Base-by-base conservation (phyloP, 805 yeast species). In the Candida vartiovaarae region DNA sequence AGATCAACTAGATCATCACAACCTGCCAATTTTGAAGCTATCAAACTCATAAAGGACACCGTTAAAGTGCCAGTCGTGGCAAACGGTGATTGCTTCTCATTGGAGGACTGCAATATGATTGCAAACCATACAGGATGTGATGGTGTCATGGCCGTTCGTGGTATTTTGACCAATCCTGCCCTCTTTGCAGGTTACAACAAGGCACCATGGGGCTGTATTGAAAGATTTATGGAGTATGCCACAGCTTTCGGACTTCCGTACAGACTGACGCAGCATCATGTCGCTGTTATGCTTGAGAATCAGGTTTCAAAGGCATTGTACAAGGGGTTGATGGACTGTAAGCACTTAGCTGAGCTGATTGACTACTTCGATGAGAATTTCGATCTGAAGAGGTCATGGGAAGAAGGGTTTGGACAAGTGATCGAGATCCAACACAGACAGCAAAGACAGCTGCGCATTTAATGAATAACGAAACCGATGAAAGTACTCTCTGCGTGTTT, bases 121-220 rank as follows among this genome's bases (percentile, higher is more conserved):
- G 76, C 78, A 0, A 65, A 74, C 9, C 60, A 60, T 41, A 89
- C 98, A 0, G 83, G 84, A 1, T 88, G 79, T 34, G 93, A 87
- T 59, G 99, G 98, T 6, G 84, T 93, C 6, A 93, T 93, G 99
- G 83, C 97, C 3, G 99, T 86, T 2, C 68, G 99, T 48, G 99
- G 99, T 0, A 68, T 87, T 3, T 65, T 93, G 40, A 68, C 76
- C 28, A 93, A 93, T 60, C 99, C 99, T 0, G 95, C 90, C 0
- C 56, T 93, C 51, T 93, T 93, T 65, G 76, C 84, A 2, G 95
- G 95, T 0, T 75, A 62, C 56, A 67, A 68, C 0, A 69, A 66
- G 41, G 82, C 96, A 3, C 96, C 98, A 3, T 93, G 98, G 97
- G 77, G 82, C 6, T 91, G 95, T 6, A 66, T 93, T 5, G 99